A percentile compares a stretch with the other conserved stretches of the same genome.
phyloP scores from a whole-genome alignment of 225 moss, liverwort and hornwort genomes.

The Pseudoscleropodium purum region DNA sequence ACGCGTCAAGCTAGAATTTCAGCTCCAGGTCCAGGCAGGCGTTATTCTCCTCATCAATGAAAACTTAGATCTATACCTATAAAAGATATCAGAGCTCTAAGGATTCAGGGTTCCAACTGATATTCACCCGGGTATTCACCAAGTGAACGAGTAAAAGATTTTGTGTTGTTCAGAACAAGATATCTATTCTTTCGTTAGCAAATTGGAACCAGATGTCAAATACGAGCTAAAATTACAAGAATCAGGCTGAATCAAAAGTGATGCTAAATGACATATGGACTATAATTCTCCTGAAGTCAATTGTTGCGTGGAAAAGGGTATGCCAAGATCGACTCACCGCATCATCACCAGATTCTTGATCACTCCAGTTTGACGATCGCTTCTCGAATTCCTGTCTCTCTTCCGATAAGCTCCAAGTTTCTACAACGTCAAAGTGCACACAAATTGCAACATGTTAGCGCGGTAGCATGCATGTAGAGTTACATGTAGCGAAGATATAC shows the following conservation, averaged over 20 bases:
- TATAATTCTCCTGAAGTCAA: background rate
- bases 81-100: no score
- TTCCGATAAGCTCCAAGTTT: background rate
- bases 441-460: background rate
- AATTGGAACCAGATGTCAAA: background rate
- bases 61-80: background rate
- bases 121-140: background rate
- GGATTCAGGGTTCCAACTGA: background rate
- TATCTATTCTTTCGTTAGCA: background rate
- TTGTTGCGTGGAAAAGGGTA: background rate
- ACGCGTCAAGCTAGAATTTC: background rate
- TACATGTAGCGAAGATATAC: background rate
- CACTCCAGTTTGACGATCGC: constrained; percentile 6
- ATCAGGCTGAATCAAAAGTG: background rate
- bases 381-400: constrained; percentile 6
- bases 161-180: background rate
- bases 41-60: background rate
- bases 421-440: background rate
- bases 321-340: background rate
- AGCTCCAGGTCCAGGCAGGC: background rate
- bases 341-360: constrained; percentile 13
- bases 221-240: background rate
- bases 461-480: background rate
- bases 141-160: background rate
- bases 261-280: background rate